Conservation (phyloP, 1,284 basidiomycete species). For the Fomitiporia mediterranea region DNA sequence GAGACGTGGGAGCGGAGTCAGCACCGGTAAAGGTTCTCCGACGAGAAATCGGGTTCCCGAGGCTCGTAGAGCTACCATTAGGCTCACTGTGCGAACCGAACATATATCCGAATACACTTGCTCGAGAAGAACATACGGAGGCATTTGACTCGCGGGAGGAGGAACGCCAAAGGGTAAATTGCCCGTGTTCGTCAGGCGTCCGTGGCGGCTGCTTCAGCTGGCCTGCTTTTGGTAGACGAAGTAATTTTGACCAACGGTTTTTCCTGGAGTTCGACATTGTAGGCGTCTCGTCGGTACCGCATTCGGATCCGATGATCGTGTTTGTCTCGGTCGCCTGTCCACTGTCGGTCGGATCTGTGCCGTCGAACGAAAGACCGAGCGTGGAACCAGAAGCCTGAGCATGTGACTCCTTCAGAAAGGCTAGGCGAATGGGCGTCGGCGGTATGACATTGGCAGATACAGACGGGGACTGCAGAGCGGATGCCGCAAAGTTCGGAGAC, state of each 20-base stretch:
- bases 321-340: slow-evolving; percentile 32
- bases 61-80: slow-evolving; percentile 10
- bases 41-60: slow-evolving; percentile 18
- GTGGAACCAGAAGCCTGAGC: slow-evolving; percentile 10
- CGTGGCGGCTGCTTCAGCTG: not conserved
- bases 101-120: not conserved
- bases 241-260: slow-evolving; percentile 7
- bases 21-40: slow-evolving; percentile 19
- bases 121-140: slow-evolving; percentile 7
- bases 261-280: slow-evolving; percentile 29
- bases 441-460: slow-evolving; percentile 4
- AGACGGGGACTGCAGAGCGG: slow-evolving; percentile 2
- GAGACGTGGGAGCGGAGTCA: slow-evolving; percentile 6
- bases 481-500: slow-evolving; percentile 12
- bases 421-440: slow-evolving; percentile 1
- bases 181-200: slow-evolving; percentile 9
- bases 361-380: slow-evolving; percentile 18
- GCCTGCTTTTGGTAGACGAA: slow-evolving; percentile 7
- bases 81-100: slow-evolving; percentile 11
- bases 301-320: slow-evolving; percentile 16
- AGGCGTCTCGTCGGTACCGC: slow-evolving; percentile 12
- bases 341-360: slow-evolving; percentile 9
- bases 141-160: slow-evolving; percentile 26
- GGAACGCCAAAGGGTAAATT: slow-evolving; percentile 40
- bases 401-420: not conserved